Evolutionary conservation across 805 yeast species (phyloP).

Genomic region (Starmerella kuoi): DNA sequence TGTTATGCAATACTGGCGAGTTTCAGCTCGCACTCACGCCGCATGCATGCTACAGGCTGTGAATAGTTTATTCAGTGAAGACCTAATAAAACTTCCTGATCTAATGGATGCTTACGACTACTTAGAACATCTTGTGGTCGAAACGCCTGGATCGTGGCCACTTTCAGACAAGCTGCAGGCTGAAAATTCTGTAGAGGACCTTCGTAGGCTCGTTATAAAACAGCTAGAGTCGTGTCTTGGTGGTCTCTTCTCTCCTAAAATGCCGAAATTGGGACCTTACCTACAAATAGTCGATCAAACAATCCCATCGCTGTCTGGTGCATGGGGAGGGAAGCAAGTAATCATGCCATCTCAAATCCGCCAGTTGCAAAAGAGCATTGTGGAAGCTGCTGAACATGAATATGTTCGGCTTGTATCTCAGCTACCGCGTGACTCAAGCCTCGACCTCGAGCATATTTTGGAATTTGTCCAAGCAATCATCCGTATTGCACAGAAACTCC

Average conservation of each 20-base stretch:
- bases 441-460: constrained; percentile 44
- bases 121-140: background rate
- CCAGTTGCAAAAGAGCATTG: constrained; percentile 29
- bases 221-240: background rate
- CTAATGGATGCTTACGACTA: constrained; percentile 9
- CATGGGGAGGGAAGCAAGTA: constrained; percentile 32
- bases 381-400: constrained; percentile 34
- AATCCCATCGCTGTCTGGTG: constrained; percentile 26
- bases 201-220: background rate
- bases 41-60: constrained; percentile 12
- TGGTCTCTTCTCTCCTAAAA: constrained; percentile 18
- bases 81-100: background rate
- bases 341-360: constrained; percentile 37
- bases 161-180: constrained; percentile 7
- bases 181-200: background rate
- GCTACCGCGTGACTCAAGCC: constrained; percentile 48
- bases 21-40: constrained; percentile 3
- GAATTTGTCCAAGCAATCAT: constrained; percentile 45
- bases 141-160: constrained; percentile 11
- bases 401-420: constrained; percentile 35
- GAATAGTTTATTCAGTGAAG: background rate
- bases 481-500: constrained; percentile 38
- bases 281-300: constrained; percentile 39
- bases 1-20: constrained; percentile 15
- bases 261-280: constrained; percentile 49